Base-by-base conservation (phyloP, 23 red algal species). In the Agarophyton chilense region DNA sequence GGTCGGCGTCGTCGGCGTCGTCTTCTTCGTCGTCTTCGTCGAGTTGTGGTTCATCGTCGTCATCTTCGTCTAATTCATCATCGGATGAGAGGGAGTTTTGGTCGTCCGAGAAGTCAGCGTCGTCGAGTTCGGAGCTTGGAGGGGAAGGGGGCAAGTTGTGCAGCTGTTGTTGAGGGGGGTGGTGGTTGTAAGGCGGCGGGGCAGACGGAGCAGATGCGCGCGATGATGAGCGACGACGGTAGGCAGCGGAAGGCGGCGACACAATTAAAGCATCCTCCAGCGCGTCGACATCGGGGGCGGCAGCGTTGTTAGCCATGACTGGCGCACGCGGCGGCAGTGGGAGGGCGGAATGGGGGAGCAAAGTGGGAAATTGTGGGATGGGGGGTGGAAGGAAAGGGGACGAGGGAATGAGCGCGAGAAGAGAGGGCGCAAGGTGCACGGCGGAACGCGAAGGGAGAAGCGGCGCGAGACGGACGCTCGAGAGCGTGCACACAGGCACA, bases 11-110 rank as follows among this genome's bases (percentile, higher is more conserved):
- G 47, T 26, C 91, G 2, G 72, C 45, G 5, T 44, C 66, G 41
- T 78, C 16, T 44, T 76, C 55, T 44, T 81, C 91, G 60, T 38
- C 56, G 33, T 71, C 18, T 4, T 82, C 77, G 1, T n/a, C n/a
- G n/a, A n/a, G n/a, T 89, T 68, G 54, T 28, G 45, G 40, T 70
- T 81, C 56, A 72, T 75, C 52, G 51, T 72, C 87, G 32, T 65
- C 61, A 79, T 63, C 73, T 28, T 80, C 72, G 36, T 66, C 67
- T n/a, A n/a, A n/a, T 21, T 80, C 38, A 4, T 78, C 72, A 29
- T 81, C 75, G 26, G n/a, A 16, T 10, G 66, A 38, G 2, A 76
- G 52, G 32, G 55, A 55, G 38, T 55, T 50, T 36, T 19, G 52
- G n/a, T 74, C 68, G 24, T 74, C 68, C 40, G 68, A 29, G 18